phyloP scores from a whole-genome alignment of 1,284 basidiomycete genomes.

The Puccinia triticina region DNA sequence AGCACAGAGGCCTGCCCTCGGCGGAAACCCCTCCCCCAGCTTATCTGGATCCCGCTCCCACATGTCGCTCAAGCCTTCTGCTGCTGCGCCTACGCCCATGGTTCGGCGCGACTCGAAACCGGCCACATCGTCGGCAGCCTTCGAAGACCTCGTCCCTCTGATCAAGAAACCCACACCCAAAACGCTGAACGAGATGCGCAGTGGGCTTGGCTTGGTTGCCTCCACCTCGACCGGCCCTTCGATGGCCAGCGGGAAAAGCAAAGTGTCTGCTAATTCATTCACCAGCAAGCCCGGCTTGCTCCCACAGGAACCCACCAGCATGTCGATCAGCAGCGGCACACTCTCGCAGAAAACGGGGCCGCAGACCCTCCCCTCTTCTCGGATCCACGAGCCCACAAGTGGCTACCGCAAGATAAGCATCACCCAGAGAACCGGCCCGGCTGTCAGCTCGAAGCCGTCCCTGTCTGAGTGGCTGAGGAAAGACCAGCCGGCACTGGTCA shows the following conservation, averaged over 20 bases:
- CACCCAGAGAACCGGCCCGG: conserved; percentile 25
- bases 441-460: background rate
- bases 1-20: background rate
- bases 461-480: conserved; percentile 46
- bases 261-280: background rate
- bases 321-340: background rate
- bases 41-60: background rate
- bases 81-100: background rate
- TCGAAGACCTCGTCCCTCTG: conserved; percentile 40
- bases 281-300: background rate
- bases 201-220: background rate
- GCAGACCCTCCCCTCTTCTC: background rate
- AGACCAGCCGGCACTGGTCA: conserved; percentile 45
- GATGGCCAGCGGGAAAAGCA: background rate
- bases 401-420: conserved; percentile 4
- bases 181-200: conserved; percentile 35
- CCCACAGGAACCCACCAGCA: background rate
- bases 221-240: conserved; percentile 1
- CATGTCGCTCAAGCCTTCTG: background rate
- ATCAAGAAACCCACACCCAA: conserved; percentile 17
- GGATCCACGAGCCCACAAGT: background rate
- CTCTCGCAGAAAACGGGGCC: conserved; percentile 44
- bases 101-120: background rate
- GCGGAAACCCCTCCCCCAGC: background rate
- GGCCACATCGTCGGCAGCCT: conserved; percentile 7